Percentiles rank a stretch among this genome's conserved stretches.
phyloP scores from a whole-genome alignment of 1,284 basidiomycete species.

The Anthracocystis setariae region DNA sequence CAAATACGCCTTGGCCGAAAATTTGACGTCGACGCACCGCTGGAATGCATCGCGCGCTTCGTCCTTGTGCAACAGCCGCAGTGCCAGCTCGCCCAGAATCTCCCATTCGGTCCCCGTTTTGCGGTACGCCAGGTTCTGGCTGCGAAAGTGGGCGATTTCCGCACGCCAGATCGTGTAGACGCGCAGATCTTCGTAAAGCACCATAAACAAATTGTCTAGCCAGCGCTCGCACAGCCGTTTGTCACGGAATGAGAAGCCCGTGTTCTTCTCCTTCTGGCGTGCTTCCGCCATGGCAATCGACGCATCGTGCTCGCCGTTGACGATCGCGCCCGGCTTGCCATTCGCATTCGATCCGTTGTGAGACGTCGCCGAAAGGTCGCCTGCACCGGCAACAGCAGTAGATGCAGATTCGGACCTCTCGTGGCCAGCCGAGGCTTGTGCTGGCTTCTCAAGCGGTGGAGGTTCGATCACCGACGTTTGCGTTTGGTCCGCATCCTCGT shows the following conservation, averaged over 20 bases:
- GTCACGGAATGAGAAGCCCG: conserved; percentile 90
- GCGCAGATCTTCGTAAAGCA: conserved; percentile 96
- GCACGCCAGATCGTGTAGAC: conserved; percentile 99
- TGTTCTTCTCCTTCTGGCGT: conserved; percentile 37
- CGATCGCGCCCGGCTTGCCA: conserved; percentile 17
- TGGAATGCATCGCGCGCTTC: conserved; percentile 98
- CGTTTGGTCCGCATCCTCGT: conserved; percentile 4
- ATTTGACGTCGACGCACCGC: conserved; percentile 87
- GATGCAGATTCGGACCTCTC: conserved; percentile 44
- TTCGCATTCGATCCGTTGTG: conserved; percentile 11
- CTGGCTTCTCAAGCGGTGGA: conserved; percentile 69
- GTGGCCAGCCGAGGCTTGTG: conserved; percentile 65
- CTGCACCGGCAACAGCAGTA: conserved; percentile 18
- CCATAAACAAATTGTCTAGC: conserved; percentile 99
- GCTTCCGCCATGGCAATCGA: conserved; percentile 43
- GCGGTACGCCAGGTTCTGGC: conserved; percentile 93
- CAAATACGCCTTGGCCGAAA: conserved; percentile 89
- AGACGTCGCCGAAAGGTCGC: conserved; percentile 14
- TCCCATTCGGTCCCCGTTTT: conserved; percentile 99
- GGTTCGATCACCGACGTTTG: conserved; percentile 44
- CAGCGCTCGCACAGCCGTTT: conserved; percentile 96
- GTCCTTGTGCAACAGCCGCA: conserved; percentile 92
- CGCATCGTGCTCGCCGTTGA: conserved; percentile 52
- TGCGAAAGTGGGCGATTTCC: conserved; percentile 98
- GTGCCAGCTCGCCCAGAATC: conserved; percentile 92